Percentiles rank a stretch among this genome's conserved stretches.
These are phyloP conservation scores for Saccharomycopsis crataegensis DNA, from an alignment of 1,139 yeast genomes.

Conservation along the genomic window DNA sequence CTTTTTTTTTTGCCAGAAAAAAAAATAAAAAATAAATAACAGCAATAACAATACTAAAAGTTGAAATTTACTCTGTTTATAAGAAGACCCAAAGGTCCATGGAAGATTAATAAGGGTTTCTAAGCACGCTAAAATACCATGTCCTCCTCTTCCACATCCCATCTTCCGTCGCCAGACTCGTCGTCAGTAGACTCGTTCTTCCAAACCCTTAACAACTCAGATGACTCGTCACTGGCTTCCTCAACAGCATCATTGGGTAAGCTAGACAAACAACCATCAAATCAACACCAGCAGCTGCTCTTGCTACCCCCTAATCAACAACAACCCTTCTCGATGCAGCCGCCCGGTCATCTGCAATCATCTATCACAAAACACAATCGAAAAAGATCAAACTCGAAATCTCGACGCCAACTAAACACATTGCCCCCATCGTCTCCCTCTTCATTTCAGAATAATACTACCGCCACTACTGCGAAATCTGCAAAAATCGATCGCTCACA, in stretches of 20 bases:
- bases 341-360: no score
- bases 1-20: no score
- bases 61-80: no score
- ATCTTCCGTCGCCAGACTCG: neutral
- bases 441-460: constrained; percentile 6
- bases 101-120: no score
- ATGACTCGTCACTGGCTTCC: neutral
- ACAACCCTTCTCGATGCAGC: neutral
- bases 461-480: constrained; percentile 6
- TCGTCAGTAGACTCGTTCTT: neutral
- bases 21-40: no score
- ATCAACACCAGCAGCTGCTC: neutral
- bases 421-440: constrained; percentile 7
- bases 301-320: neutral
- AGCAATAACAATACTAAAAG: no score
- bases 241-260: neutral
- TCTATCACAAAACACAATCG: constrained; percentile 6
- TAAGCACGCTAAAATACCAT: neutral
- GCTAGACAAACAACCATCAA: neutral
- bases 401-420: constrained; percentile 11
- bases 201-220: neutral
- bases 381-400: constrained; percentile 18
- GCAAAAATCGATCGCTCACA: constrained; percentile 16
- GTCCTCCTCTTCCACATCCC: neutral
- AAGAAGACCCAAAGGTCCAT: no score